Evolutionary conservation across 2,329 filamentous ascomycete genomes (phyloP), one percentile per base, ranked within the genome.

Genomic region (Monascus ruber): DNA sequence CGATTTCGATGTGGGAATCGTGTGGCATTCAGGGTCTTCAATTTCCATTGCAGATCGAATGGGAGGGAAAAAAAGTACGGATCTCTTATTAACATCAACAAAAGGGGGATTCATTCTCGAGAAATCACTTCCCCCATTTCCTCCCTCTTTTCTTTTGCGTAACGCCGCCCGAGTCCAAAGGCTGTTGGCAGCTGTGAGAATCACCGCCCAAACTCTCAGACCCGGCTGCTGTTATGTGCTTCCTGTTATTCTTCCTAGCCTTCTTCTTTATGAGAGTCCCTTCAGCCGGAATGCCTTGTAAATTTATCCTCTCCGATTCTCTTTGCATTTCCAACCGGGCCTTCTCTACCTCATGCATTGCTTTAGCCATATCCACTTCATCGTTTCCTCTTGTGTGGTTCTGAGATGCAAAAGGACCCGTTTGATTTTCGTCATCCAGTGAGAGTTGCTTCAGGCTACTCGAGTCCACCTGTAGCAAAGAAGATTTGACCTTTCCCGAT

Each of bases 291-390:
- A 65, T 62, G 4, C 63, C 65, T 31, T 64, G 75, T 24, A 79
- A 59, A 25, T 64, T 51, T 24, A 69, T 63, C n/a, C 66, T 59
- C 43, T 72, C 69, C 6, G 64, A 63, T 28, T 60, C 64, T 41
- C 69, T 56, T 47, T 71, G 68, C 87, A 96, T 94, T 63, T 94
- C 85, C 41, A 95, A 68, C 38, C 91, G 73, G 42, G 93, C 66
- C 37, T 80, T 73, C 66, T 96, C 89, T 3, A 98, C 84, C 59
- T 95, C 85, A 58, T 81, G 81, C 70, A 95, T 79, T 6, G 89
- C 91, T 53, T 78, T 79, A 34, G 77, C 79, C 85, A 95, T 94
- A 63, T 95, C 88, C 1, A 77, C 79, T 43, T 95, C 87, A 54
- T 94, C 86, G 10, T 75, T 76, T 76, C 38, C 72, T 71, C 53